phyloP scores from a whole-genome alignment of 2,329 filamentous ascomycete genomes.

The Alternaria consortialis region DNA sequence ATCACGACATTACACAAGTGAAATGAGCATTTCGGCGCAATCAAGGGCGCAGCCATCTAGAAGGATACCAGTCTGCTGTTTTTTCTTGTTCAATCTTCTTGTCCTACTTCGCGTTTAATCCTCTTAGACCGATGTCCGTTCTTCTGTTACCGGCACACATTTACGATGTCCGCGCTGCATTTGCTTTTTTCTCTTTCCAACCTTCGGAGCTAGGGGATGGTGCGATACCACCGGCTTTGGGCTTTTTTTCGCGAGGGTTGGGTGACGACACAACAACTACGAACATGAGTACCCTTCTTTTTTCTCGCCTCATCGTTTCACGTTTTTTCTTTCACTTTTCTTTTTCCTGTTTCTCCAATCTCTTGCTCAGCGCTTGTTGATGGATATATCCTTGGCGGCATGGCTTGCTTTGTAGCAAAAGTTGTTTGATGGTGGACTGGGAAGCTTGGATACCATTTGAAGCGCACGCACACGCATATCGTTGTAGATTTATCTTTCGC shows the following conservation, averaged over 20 bases:
- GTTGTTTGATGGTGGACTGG: conserved; percentile 4
- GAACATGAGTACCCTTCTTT: conserved; percentile 30
- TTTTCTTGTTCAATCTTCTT: conserved; percentile 31
- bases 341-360: not conserved
- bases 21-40: conserved; percentile 39
- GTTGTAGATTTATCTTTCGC: not conserved
- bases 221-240: conserved; percentile 23
- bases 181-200: conserved; percentile 2
- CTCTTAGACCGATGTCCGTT: conserved; percentile 30
- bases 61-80: conserved; percentile 29
- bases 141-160: conserved; percentile 25
- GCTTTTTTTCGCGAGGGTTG: conserved; percentile 10
- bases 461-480: conserved; percentile 1
- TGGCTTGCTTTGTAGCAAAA: conserved; percentile 7
- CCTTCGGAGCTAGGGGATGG: conserved; percentile 16
- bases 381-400: conserved; percentile 5
- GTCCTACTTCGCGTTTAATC: conserved; percentile 32
- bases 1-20: conserved; percentile 31
- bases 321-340: conserved; percentile 1
- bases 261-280: conserved; percentile 26
- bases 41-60: conserved; percentile 31
- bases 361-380: conserved; percentile 1
- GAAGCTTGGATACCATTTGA: not conserved
- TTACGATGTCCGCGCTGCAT: conserved; percentile 35
- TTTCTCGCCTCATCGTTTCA: conserved; percentile 14